phyloP scores from a whole-genome alignment of 805 yeast genomes.

The Saccharomycopsis oosterbeekiorum region DNA sequence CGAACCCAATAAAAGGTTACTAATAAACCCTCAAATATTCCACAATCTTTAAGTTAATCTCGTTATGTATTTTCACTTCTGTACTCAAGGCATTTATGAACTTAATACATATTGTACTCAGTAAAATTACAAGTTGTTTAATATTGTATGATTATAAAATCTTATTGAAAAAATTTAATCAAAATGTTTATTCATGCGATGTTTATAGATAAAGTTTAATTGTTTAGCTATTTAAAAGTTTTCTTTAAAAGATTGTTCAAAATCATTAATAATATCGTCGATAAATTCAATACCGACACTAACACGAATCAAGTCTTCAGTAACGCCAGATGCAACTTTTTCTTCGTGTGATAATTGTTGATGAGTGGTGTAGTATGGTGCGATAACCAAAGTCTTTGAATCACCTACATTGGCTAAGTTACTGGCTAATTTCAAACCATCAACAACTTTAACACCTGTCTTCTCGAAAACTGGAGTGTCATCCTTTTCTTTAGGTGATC shows the following conservation, averaged over 20 bases:
- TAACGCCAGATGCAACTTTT: constrained; percentile 75
- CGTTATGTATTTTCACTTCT: too few relatives aligned
- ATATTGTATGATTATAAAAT: too few relatives aligned
- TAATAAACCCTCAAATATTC: too few relatives aligned
- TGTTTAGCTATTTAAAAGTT: neutral
- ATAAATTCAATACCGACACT: constrained; percentile 87
- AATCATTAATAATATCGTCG: constrained; percentile 83
- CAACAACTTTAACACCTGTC: constrained; percentile 78
- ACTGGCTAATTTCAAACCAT: constrained; percentile 73
- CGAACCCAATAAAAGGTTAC: too few relatives aligned
- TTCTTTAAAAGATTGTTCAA: constrained; percentile 62
- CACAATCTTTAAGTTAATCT: too few relatives aligned
- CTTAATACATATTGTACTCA: too few relatives aligned
- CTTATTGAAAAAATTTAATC: too few relatives aligned
- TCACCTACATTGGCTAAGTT: constrained; percentile 97
- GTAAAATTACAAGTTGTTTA: too few relatives aligned
- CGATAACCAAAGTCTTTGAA: constrained; percentile 87
- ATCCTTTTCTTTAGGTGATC: constrained; percentile 33
- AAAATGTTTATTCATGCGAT: too few relatives aligned
- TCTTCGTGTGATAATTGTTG: constrained; percentile 81
- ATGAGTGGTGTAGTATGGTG: constrained; percentile 95
- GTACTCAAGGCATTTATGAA: too few relatives aligned
- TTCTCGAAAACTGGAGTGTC: constrained; percentile 53
- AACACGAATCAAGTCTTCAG: constrained; percentile 79
- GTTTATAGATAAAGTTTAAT: too few relatives aligned